Conservation (phyloP, 306 rosid species). For the Alnus glutinosa region DNA sequence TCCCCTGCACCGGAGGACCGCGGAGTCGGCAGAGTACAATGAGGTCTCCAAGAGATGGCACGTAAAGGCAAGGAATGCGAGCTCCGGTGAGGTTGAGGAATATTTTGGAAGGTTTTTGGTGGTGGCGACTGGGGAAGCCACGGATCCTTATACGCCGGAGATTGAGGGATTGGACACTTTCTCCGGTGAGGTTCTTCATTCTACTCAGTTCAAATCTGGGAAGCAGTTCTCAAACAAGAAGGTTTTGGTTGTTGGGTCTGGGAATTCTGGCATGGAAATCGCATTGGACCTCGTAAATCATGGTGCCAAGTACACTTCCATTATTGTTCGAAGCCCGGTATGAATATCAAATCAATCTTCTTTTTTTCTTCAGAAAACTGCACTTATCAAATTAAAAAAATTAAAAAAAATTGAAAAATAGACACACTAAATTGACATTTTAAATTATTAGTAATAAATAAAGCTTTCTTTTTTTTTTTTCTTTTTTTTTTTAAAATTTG, state of each 20-base stretch:
- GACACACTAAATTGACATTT: too few species aligned
- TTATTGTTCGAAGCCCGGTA: constrained; percentile 70
- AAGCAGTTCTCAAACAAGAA: constrained; percentile 36
- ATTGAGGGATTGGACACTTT: constrained; percentile 49
- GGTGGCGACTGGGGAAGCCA: constrained; percentile 67
- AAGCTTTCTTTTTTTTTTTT: too few species aligned
- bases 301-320: constrained; percentile 52
- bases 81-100: constrained; percentile 38
- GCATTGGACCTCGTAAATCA: constrained; percentile 54
- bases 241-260: constrained; percentile 78
- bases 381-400: too few species aligned
- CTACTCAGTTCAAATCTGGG: constrained; percentile 50
- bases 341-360: background rate
- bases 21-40: constrained; percentile 43
- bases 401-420: too few species aligned
- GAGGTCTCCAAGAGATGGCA: constrained; percentile 33
- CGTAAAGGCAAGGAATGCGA: constrained; percentile 37
- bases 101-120: constrained; percentile 43
- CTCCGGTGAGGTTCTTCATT: constrained; percentile 57
- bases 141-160: constrained; percentile 49
- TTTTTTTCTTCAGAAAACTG: too few species aligned
- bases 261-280: constrained; percentile 81
- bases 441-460: too few species aligned
- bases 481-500: too few species aligned
- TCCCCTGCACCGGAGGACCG: constrained; percentile 47